Percentiles rank a stretch among this genome's conserved stretches.
Evolutionary conservation across 1,284 basidiomycete genomes (phyloP).

Genomic region (Cutaneotrichosporon arboriforme): DNA sequence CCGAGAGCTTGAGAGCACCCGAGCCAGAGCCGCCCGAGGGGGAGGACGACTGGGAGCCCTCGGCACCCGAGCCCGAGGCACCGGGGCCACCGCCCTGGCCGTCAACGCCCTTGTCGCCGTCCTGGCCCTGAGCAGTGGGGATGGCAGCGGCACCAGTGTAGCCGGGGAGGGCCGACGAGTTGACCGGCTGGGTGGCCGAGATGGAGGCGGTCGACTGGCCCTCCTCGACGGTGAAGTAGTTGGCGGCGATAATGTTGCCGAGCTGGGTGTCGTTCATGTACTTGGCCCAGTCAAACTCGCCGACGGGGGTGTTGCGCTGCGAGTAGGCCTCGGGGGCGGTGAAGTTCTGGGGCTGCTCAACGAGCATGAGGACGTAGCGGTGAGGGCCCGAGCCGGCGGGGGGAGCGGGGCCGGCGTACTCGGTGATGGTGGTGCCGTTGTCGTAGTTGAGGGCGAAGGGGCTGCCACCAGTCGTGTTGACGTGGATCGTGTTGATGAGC

Average conservation of each 20-base stretch:
- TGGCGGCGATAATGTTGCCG: slow-evolving; percentile 48
- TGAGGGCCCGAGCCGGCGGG: slow-evolving; percentile 63
- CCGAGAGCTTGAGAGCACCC: slow-evolving; percentile 5
- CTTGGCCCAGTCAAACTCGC: slow-evolving; percentile 52
- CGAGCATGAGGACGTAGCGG: slow-evolving; percentile 50
- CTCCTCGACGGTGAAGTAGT: slow-evolving; percentile 66
- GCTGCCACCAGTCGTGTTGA: slow-evolving; percentile 52
- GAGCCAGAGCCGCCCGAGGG: not conserved
- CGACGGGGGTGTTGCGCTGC: slow-evolving; percentile 55
- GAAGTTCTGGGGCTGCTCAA: slow-evolving; percentile 51
- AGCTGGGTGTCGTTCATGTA: slow-evolving; percentile 43
- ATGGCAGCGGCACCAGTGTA: slow-evolving; percentile 44
- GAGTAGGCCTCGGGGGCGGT: slow-evolving; percentile 58
- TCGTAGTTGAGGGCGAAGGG: slow-evolving; percentile 18
- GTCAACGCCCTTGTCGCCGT: slow-evolving; percentile 15
- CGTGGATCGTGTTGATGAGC: slow-evolving; percentile 64
- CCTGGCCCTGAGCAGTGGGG: slow-evolving; percentile 22
- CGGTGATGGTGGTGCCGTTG: slow-evolving; percentile 47
- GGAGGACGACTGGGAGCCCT: slow-evolving; percentile 3
- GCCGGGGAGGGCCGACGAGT: slow-evolving; percentile 2
- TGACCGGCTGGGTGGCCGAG: slow-evolving; percentile 2
- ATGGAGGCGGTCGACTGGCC: slow-evolving; percentile 55
- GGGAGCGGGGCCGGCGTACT: slow-evolving; percentile 69
- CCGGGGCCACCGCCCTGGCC: slow-evolving; percentile 10
- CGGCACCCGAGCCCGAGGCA: not conserved